These are phyloP conservation scores for sorghum (Sorghum bicolor) DNA, from an alignment of 176 grass and related monocot species.

Conservation along the genomic window DNA sequence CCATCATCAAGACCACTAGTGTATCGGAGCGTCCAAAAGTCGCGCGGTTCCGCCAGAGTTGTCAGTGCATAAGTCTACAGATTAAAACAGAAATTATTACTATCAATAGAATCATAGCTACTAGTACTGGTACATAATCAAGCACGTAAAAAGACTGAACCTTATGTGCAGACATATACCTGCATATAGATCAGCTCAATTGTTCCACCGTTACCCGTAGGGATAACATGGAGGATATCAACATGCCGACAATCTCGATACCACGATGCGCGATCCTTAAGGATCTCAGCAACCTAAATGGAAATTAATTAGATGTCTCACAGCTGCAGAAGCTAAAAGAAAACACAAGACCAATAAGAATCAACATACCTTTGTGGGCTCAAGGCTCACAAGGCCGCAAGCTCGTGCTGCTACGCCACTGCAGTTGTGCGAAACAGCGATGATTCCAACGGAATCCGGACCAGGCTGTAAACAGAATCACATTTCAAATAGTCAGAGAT, in stretches of 20 bases:
- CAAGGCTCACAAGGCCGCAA: slow-evolving; percentile 98
- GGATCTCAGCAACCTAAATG: slow-evolving; percentile 93
- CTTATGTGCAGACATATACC: slow-evolving; percentile 37
- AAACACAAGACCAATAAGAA: neutral
- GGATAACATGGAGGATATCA: slow-evolving; percentile 79
- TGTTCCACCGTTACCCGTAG: slow-evolving; percentile 89
- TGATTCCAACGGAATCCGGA: slow-evolving; percentile 99
- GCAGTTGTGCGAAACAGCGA: slow-evolving; percentile 99
- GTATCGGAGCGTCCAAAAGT: slow-evolving; percentile 96
- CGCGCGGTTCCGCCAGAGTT: slow-evolving; percentile 68
- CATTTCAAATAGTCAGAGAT: neutral
- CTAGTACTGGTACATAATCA: neutral
- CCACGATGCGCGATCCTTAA: slow-evolving; percentile 92
- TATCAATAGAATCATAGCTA: neutral
- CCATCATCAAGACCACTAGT: slow-evolving; percentile 92
- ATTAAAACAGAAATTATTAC: slow-evolving; percentile 6
- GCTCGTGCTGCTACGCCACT: slow-evolving; percentile 97
- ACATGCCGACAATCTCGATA: slow-evolving; percentile 84
- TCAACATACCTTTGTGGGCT: slow-evolving; percentile 86
- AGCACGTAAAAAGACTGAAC: neutral
- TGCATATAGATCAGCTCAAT: slow-evolving; percentile 99
- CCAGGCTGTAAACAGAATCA: slow-evolving; percentile 60
- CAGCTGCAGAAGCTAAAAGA: neutral
- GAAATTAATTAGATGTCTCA: neutral
- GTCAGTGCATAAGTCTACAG: slow-evolving; percentile 84